A percentile compares a stretch with the other conserved stretches of the same genome.
Conservation (phyloP, 306 rosid species). For the Nissolia schottii region DNA sequence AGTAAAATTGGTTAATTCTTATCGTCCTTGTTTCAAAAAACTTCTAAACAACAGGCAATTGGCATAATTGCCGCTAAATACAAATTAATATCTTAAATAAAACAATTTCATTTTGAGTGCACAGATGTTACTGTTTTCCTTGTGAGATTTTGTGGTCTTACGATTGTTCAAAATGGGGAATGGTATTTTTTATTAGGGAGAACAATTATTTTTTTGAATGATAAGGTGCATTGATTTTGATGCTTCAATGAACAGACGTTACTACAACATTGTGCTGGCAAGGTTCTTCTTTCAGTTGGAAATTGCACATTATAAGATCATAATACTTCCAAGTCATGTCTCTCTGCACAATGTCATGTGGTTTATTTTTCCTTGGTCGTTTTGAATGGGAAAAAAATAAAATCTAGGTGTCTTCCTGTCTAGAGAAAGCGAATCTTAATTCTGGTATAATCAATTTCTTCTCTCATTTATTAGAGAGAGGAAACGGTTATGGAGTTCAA, state of each 20-base stretch:
- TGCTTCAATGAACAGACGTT: slow-evolving; percentile 8
- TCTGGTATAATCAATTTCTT: background rate
- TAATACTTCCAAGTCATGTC: background rate
- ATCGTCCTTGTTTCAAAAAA: too few relatives aligned
- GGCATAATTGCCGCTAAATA: too few relatives aligned
- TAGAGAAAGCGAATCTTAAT: slow-evolving; percentile 20
- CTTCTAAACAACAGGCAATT: too few relatives aligned
- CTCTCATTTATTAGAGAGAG: background rate
- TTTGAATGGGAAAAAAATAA: background rate
- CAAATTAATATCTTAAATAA: too few relatives aligned
- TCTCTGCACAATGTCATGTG: background rate
- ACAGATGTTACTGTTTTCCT: background rate
- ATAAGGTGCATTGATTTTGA: slow-evolving; percentile 20
- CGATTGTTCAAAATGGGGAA: slow-evolving; percentile 6
- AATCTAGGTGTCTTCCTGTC: background rate
- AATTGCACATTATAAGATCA: background rate
- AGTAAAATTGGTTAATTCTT: too few relatives aligned
- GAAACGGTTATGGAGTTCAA: background rate
- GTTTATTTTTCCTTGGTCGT: background rate
- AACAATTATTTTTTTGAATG: background rate
- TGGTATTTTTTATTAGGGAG: background rate
- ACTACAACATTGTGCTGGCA: background rate
- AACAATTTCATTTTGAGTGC: background rate
- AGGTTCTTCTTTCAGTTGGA: background rate
- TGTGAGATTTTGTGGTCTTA: slow-evolving; percentile 27